phyloP scores from a whole-genome alignment of 192 early-diverging fungal species.

The Backusella parvicylindrica region DNA sequence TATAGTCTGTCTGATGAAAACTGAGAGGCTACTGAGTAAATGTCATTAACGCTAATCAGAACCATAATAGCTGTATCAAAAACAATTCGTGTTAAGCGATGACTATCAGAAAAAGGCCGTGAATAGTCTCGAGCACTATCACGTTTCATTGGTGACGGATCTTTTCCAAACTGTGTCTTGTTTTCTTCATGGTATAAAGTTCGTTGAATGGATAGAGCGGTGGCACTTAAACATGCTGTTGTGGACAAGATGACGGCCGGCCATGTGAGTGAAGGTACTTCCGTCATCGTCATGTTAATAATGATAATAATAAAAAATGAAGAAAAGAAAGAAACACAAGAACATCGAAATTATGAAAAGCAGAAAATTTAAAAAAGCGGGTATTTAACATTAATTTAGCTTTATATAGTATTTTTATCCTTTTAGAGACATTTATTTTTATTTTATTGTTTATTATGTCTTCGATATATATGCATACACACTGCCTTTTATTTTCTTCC shows the following conservation, averaged over 20 bases:
- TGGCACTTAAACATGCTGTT: constrained; percentile 9
- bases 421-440: not conserved
- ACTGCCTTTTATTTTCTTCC: constrained; percentile 36
- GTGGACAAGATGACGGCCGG: not conserved
- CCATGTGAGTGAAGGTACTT: constrained; percentile 4
- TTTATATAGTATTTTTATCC: not conserved
- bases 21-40: not conserved
- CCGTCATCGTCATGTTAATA: not conserved
- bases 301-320: not conserved
- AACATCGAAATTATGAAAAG: not conserved
- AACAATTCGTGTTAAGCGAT: constrained; percentile 7
- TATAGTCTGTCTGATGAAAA: not conserved
- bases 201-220: constrained; percentile 22
- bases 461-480: not conserved
- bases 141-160: not conserved
- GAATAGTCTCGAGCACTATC: constrained; percentile 11
- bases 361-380: not conserved
- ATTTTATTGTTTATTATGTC: not conserved
- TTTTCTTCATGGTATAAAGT: constrained; percentile 4
- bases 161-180: not conserved
- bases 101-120: constrained; percentile 7
- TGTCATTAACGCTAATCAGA: not conserved
- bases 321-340: not conserved
- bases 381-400: not conserved
- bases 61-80: constrained; percentile 3